Evolutionary conservation across 805 yeast species (phyloP), one percentile per base, ranked within the genome.

Genomic region (Yarrowia sp.): DNA sequence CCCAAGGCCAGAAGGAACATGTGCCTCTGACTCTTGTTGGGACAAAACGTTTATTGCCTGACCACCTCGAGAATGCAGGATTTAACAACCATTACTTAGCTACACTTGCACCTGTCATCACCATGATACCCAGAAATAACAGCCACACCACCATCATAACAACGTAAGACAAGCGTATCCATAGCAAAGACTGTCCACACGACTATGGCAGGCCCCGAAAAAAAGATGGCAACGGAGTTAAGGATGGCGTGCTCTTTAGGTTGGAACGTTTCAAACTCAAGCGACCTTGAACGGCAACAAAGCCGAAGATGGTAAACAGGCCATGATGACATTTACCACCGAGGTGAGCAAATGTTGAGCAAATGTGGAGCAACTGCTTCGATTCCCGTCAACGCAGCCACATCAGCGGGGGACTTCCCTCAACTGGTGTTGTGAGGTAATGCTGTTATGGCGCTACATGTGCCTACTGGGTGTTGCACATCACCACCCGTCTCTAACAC

Each of bases 191-290:
- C 20, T 33, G 39, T 6, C 40, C 55, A 34, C 55, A 50, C 56
- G 56, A 50, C 24, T 17, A 49, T 40, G 15, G 9, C 14, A n/a
- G 34, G 42, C n/a, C 44, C 19, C 38, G 19, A 36, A 30, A 36
- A 50, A 38, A 38, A 53, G 43, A 12, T 38, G 60, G 36, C 20
- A 38, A 44, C 60, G 60, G 60, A 19, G 60, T 53, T 53, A 38
- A 53, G 38, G 19, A 53, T 53, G 60, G 60, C 60, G 60, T 53
- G 60, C 60, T 53, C 60, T 53, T 53, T 20, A 15, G 10, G 60
- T 53, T 53, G 42, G 33, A 53, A 10, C 60, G 60, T 53, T 53
- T 53, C 60, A 53, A 53, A 53, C 60, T 53, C 60, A 53, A 53
- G 60, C 15, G 44, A 33, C 44, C 60, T 53, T 12, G 60, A 20